Percentiles rank a stretch among this genome's conserved stretches.
phyloP scores from a whole-genome alignment of 768 basidiomycete genomes.

The Serpula lacrymans region DNA sequence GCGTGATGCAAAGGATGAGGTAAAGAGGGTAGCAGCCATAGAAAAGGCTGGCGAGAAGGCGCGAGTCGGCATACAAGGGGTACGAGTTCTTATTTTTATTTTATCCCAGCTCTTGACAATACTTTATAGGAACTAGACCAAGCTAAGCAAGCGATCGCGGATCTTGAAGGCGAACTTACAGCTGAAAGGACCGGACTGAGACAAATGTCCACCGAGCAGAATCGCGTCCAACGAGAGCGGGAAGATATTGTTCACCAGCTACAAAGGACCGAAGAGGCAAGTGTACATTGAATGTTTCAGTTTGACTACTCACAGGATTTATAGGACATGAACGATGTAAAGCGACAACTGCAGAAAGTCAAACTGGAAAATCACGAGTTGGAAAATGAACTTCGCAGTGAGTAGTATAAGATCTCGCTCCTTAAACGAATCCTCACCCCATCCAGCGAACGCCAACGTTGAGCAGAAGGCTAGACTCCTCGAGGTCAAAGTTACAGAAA shows the following conservation, averaged over 20 bases:
- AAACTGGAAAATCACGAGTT: constrained; percentile 74
- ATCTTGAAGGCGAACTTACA: constrained; percentile 70
- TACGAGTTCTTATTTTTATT: constrained; percentile 26
- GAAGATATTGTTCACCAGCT: constrained; percentile 60
- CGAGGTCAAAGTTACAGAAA: constrained; percentile 65
- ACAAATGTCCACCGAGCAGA: constrained; percentile 60
- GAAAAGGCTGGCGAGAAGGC: constrained; percentile 47
- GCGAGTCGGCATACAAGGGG: constrained; percentile 52
- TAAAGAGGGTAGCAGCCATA: constrained; percentile 48
- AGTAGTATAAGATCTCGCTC: constrained; percentile 17
- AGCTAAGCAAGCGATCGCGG: constrained; percentile 60
- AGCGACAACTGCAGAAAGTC: constrained; percentile 58
- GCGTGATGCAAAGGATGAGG: constrained; percentile 55
- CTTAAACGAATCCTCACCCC: constrained; percentile 11
- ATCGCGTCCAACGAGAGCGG: constrained; percentile 60
- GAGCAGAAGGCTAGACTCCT: constrained; percentile 75
- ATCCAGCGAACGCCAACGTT: constrained; percentile 55
- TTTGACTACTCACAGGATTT: constrained; percentile 6
- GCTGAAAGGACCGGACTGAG: constrained; percentile 66
- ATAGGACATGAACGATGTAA: constrained; percentile 80
- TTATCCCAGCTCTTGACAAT: constrained; percentile 4
- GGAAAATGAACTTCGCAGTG: constrained; percentile 72
- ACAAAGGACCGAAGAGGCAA: constrained; percentile 67
- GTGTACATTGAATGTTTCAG: constrained; percentile 12
- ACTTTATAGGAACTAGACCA: constrained; percentile 61